Conservation (phyloP, 1,139 yeast genomes). For the Suhomyces taliae region DNA sequence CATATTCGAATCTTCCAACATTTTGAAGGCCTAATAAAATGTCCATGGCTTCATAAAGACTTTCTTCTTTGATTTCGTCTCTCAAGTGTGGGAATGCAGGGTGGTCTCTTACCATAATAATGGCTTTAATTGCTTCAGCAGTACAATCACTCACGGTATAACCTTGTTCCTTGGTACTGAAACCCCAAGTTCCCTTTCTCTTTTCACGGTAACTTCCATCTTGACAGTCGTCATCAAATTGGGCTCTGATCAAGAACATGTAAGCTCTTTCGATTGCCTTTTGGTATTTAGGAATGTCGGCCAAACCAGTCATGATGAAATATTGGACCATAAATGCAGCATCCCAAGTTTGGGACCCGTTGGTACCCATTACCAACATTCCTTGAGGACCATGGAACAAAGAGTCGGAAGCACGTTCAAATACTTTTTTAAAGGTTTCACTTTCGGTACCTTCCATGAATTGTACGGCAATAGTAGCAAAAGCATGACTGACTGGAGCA, state of each 20-base stretch:
- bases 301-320: conserved; percentile 75
- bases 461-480: conserved; percentile 71
- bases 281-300: conserved; percentile 65
- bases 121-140: conserved; percentile 93
- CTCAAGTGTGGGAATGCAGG: conserved; percentile 48
- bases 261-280: conserved; percentile 64
- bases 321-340: conserved; percentile 88
- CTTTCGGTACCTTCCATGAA: conserved; percentile 73
- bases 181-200: conserved; percentile 95
- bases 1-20: conserved; percentile 75
- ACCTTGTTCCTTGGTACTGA: conserved; percentile 93
- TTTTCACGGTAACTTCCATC: conserved; percentile 80
- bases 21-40: conserved; percentile 56
- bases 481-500: conserved; percentile 92
- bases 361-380: conserved; percentile 92
- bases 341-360: conserved; percentile 98
- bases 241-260: conserved; percentile 74
- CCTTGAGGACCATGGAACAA: conserved; percentile 89
- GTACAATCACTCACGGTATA: conserved; percentile 97
- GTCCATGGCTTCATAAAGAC: conserved; percentile 70
- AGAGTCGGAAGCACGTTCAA: conserved; percentile 69
- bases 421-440: conserved; percentile 53
- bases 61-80: conserved; percentile 50
- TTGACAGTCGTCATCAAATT: conserved; percentile 78
- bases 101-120: conserved; percentile 82